These are phyloP conservation scores for Coemansia sp. DNA, from an alignment of 192 early-diverging fungal genomes.

Conservation along the genomic window DNA sequence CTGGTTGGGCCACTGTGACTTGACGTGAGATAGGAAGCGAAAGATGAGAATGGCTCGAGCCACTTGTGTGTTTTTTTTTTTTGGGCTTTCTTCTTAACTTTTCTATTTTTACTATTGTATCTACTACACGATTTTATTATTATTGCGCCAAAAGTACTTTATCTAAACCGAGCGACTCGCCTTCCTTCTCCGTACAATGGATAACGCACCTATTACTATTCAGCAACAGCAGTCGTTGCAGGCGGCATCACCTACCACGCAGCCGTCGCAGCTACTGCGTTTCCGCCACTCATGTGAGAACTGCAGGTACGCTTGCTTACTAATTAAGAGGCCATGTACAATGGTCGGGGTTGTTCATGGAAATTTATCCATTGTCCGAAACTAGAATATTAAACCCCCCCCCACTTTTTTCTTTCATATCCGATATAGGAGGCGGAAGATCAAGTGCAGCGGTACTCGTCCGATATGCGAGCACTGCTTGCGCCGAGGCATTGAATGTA, in stretches of 20 bases:
- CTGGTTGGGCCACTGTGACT: background rate
- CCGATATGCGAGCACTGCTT: constrained; percentile 50
- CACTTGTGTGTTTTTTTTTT: background rate
- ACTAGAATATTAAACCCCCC: too few relatives aligned
- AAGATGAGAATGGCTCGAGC: background rate
- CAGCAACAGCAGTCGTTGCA: constrained; percentile 16
- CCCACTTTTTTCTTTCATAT: too few relatives aligned
- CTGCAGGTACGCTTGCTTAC: constrained; percentile 30
- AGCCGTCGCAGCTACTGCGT: constrained; percentile 24
- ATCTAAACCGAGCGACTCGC: background rate
- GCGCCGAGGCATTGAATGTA: constrained; percentile 39
- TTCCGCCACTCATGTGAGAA: constrained; percentile 55
- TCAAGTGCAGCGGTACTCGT: constrained; percentile 55
- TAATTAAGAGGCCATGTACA: background rate
- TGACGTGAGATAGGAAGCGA: background rate
- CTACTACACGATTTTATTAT: background rate
- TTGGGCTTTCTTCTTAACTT: background rate
- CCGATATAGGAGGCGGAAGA: constrained; percentile 44
- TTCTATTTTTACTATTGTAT: background rate
- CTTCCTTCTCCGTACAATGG: background rate
- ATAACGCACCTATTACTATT: background rate
- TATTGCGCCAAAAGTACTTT: background rate
- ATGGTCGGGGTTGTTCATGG: background rate
- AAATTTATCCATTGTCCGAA: too few relatives aligned
- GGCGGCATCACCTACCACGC: constrained; percentile 12